Evolutionary conservation across 1,284 basidiomycete species (phyloP).

Genomic region (Coniferiporia weirii): DNA sequence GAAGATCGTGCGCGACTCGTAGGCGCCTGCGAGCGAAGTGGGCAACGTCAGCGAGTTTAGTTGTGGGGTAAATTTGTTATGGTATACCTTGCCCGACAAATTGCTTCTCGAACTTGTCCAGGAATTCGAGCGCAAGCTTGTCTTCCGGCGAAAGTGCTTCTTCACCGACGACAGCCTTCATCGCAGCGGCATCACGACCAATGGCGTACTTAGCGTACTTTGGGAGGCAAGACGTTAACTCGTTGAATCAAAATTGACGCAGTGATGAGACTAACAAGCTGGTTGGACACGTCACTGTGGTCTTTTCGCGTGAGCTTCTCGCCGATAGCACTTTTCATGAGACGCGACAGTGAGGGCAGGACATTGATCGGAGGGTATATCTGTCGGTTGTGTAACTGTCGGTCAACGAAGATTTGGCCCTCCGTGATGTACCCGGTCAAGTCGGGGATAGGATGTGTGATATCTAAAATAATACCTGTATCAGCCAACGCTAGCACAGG

Average conservation of each 20-base stretch:
- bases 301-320: conserved; percentile 97
- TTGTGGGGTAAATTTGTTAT: neutral
- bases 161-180: conserved; percentile 99
- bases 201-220: conserved; percentile 97
- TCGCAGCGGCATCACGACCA: conserved; percentile 94
- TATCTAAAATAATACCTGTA: conserved; percentile 56
- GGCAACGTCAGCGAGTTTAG: neutral
- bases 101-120: conserved; percentile 91
- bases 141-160: conserved; percentile 94
- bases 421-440: conserved; percentile 99
- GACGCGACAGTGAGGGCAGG: conserved; percentile 93
- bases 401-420: conserved; percentile 98
- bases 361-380: conserved; percentile 99
- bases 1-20: conserved; percentile 96
- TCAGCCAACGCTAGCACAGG: neutral
- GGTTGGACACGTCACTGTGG: conserved; percentile 98
- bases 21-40: conserved; percentile 55
- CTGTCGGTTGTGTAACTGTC: conserved; percentile 89
- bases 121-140: conserved; percentile 88
- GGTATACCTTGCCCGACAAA: conserved; percentile 88
- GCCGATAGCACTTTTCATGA: conserved; percentile 99
- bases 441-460: conserved; percentile 99
- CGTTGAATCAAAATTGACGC: neutral
- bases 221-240: conserved; percentile 8
- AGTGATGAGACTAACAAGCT: conserved; percentile 57